Conservation (phyloP, 2,329 filamentous ascomycete genomes). For the Penicillium sp. region DNA sequence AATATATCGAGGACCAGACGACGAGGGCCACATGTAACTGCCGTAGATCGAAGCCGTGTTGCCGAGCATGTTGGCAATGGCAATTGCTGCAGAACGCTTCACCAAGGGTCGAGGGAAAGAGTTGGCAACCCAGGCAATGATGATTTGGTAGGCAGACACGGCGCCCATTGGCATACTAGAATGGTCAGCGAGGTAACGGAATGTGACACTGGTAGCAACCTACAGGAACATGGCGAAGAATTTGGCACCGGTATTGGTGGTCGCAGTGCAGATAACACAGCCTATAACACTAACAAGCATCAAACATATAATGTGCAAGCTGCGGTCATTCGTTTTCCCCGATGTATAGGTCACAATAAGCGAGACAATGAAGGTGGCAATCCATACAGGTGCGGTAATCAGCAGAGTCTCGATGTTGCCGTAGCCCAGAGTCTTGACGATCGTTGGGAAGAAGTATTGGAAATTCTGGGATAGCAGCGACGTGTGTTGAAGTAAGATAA, state of each 20-base stretch:
- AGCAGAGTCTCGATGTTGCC: slow-evolving; percentile 49
- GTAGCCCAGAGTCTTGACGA: slow-evolving; percentile 64
- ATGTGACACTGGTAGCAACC: not conserved
- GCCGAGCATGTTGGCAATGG: slow-evolving; percentile 46
- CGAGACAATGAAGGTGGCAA: slow-evolving; percentile 57
- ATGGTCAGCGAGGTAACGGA: not conserved
- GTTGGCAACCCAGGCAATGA: slow-evolving; percentile 48
- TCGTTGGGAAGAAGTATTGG: slow-evolving; percentile 67
- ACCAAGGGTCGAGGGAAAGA: slow-evolving; percentile 47
- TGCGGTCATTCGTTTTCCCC: slow-evolving; percentile 57
- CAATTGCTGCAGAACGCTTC: slow-evolving; percentile 48
- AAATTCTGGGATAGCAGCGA: slow-evolving; percentile 57
- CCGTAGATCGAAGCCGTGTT: slow-evolving; percentile 47
- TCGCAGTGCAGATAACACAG: slow-evolving; percentile 58
- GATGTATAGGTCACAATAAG: slow-evolving; percentile 59
- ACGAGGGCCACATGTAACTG: slow-evolving; percentile 41
- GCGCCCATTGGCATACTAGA: slow-evolving; percentile 57
- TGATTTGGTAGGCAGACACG: slow-evolving; percentile 48
- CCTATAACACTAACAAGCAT: slow-evolving; percentile 57
- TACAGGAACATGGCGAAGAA: slow-evolving; percentile 65
- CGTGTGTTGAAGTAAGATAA: slow-evolving; percentile 52
- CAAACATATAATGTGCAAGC: slow-evolving; percentile 57
- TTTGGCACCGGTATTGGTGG: slow-evolving; percentile 53
- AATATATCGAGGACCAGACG: slow-evolving; percentile 41
- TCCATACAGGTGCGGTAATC: slow-evolving; percentile 57